Evolutionary conservation across 2,329 filamentous ascomycete genomes (phyloP).

Genomic region (Dissoconium aciculare): DNA sequence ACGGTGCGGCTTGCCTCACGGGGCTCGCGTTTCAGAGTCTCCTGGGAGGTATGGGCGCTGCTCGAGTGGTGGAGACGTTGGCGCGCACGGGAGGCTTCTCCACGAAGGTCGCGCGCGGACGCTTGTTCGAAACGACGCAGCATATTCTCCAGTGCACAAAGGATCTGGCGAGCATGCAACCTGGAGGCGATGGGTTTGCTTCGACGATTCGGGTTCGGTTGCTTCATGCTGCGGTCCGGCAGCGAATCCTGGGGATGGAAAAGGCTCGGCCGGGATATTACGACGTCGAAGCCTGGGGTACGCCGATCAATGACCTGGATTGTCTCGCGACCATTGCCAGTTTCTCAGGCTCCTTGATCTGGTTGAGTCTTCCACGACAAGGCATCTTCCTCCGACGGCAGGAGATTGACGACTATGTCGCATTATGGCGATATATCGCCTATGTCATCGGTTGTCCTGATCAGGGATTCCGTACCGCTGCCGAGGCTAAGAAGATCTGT

Average conservation of each 20-base stretch:
- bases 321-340: constrained; percentile 55
- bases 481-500: constrained; percentile 46
- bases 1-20: constrained; percentile 51
- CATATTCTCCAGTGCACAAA: constrained; percentile 57
- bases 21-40: constrained; percentile 50
- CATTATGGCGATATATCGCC: constrained; percentile 61
- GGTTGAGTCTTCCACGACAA: constrained; percentile 54
- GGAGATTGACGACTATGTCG: constrained; percentile 55
- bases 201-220: constrained; percentile 54
- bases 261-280: constrained; percentile 47
- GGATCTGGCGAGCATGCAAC: constrained; percentile 49
- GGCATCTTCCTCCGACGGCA: constrained; percentile 49
- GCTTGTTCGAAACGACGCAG: constrained; percentile 60
- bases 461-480: constrained; percentile 36
- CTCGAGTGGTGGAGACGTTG: constrained; percentile 58
- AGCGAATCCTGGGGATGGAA: constrained; percentile 47
- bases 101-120: constrained; percentile 48
- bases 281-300: constrained; percentile 41
- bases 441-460: constrained; percentile 56
- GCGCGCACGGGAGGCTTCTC: constrained; percentile 61
- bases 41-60: constrained; percentile 57
- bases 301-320: constrained; percentile 64
- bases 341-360: constrained; percentile 55
- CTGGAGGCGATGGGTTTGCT: constrained; percentile 49
- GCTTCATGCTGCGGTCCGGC: constrained; percentile 52